Percentiles rank a stretch among this genome's conserved stretches.
phyloP scores from a whole-genome alignment of 163 green algal genomes.

The Scenedesmus sp. region DNA sequence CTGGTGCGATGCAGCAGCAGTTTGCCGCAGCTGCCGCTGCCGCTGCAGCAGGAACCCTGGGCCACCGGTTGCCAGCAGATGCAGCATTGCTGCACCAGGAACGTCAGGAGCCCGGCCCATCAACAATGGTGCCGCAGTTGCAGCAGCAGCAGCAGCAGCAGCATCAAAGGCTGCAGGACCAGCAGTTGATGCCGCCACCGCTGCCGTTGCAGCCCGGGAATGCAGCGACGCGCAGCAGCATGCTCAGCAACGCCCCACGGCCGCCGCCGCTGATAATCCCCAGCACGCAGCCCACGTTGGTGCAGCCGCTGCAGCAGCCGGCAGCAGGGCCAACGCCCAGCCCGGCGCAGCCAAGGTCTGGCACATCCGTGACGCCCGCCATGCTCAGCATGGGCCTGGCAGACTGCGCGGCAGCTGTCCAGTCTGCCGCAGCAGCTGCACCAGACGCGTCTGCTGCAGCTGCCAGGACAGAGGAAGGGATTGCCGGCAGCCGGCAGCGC shows the following conservation, averaged over 20 bases:
- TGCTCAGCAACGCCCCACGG: background rate
- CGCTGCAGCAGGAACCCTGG: background rate
- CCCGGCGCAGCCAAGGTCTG: background rate
- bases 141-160: constrained; percentile 23
- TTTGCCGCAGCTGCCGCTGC: background rate
- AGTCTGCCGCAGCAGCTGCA: background rate
- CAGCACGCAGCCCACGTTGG: background rate
- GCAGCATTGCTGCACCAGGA: background rate
- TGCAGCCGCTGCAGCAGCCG: constrained; percentile 22
- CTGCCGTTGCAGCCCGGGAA: background rate
- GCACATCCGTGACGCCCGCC: constrained; percentile 32
- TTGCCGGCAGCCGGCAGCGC: background rate
- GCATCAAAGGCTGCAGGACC: constrained; percentile 19
- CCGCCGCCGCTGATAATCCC: constrained; percentile 40
- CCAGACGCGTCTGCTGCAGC: background rate
- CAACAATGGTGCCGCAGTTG: background rate
- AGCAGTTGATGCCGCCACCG: constrained; percentile 34
- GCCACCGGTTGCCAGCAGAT: background rate
- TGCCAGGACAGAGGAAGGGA: background rate
- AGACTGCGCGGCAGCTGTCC: background rate
- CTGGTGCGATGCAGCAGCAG: background rate
- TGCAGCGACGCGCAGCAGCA: background rate
- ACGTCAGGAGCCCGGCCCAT: background rate
- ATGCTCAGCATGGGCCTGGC: constrained; percentile 30
- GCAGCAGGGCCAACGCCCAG: constrained; percentile 19